These are phyloP conservation scores for Podospora pseudocomata DNA, from an alignment of 495 filamentous ascomycete species.

Conservation along the genomic window DNA sequence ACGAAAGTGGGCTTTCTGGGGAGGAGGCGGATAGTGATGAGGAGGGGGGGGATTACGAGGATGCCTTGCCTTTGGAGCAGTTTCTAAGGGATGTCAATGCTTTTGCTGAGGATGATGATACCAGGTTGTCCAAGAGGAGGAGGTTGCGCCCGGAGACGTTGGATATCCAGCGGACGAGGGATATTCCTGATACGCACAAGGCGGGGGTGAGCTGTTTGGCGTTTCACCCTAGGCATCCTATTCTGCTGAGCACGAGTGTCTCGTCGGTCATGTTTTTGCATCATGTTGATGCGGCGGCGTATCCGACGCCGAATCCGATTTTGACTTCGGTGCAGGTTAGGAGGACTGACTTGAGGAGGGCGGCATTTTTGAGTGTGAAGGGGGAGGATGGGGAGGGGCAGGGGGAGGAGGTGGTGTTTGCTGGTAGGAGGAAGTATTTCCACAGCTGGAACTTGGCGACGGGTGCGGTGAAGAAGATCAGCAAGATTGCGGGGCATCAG, in stretches of 20 bases:
- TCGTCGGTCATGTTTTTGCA: constrained; percentile 83
- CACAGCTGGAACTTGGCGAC: constrained; percentile 87
- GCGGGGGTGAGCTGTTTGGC: constrained; percentile 77
- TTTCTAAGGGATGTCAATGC: constrained; percentile 67
- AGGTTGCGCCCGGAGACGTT: constrained; percentile 81
- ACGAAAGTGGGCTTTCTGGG: constrained; percentile 50
- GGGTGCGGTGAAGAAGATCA: constrained; percentile 74
- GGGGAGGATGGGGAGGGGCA: constrained; percentile 51
- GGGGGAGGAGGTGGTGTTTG: constrained; percentile 71
- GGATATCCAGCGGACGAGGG: constrained; percentile 65
- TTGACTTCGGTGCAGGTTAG: constrained; percentile 85
- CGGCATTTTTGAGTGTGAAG: constrained; percentile 57
- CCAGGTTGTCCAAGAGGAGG: constrained; percentile 44
- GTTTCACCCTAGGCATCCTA: constrained; percentile 84
- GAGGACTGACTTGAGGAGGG: constrained; percentile 72
- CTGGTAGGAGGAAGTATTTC: constrained; percentile 84
- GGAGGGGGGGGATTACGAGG: constrained; percentile 54
- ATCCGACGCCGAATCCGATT: constrained; percentile 74
- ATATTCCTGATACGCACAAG: constrained; percentile 51
- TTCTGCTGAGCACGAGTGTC: constrained; percentile 82
- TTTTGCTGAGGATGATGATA: constrained; percentile 36
- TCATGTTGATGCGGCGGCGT: constrained; percentile 71
- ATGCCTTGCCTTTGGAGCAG: constrained; percentile 71
- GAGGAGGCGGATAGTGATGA: constrained; percentile 58
- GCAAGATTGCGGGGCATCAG: constrained; percentile 73